phyloP scores from a whole-genome alignment of 2,329 filamentous ascomycete genomes.

The Colletotrichum aenigma region DNA sequence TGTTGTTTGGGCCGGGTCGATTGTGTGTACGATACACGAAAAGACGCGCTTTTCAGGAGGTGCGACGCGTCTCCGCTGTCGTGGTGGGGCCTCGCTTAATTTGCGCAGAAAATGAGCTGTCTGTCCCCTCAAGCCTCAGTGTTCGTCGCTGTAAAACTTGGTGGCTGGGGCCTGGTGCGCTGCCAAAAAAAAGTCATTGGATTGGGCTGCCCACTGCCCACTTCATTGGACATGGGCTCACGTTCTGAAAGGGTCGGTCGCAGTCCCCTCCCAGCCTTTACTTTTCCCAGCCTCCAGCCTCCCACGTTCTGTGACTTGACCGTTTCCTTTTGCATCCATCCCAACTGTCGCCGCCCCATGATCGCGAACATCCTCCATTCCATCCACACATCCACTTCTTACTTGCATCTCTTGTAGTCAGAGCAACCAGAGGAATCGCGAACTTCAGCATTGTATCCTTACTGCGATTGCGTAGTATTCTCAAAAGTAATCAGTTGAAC shows the following conservation, averaged over 20 bases:
- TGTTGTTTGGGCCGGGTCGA: not conserved
- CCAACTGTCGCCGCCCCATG: slow-evolving; percentile 12
- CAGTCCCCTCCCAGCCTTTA: slow-evolving; percentile 4
- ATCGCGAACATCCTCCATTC: slow-evolving; percentile 14
- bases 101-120: not conserved
- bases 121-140: slow-evolving; percentile 1
- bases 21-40: slow-evolving; percentile 15
- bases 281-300: slow-evolving; percentile 19
- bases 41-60: slow-evolving; percentile 13
- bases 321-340: slow-evolving; percentile 14
- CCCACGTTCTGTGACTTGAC: slow-evolving; percentile 12
- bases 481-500: not conserved
- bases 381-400: slow-evolving; percentile 20
- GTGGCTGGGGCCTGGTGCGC: slow-evolving; percentile 17
- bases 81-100: slow-evolving; percentile 17
- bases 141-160: slow-evolving; percentile 1
- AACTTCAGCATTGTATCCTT: not conserved
- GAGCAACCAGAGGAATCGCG: slow-evolving; percentile 15
- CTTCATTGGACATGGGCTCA: not conserved
- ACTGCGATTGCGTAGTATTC: not conserved
- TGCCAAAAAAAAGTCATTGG: not conserved
- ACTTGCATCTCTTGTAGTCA: slow-evolving; percentile 19
- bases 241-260: not conserved
- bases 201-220: not conserved
- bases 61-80: not conserved